phyloP scores from a whole-genome alignment of 2,329 filamentous ascomycete species.

The Fusarium nurragi region DNA sequence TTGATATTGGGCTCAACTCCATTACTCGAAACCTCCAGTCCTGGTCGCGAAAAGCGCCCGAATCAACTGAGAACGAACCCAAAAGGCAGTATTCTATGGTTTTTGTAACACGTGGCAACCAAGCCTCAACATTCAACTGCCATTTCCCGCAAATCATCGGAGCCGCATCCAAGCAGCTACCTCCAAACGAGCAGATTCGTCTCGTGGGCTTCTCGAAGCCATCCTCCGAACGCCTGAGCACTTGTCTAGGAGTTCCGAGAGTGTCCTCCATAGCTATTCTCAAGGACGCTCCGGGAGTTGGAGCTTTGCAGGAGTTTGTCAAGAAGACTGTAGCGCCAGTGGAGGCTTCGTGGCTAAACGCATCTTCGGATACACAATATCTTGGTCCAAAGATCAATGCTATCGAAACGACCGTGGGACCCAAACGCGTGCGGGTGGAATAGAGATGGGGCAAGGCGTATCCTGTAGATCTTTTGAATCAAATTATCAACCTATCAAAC shows the following conservation, averaged over 20 bases:
- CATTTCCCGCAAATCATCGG: conserved; percentile 68
- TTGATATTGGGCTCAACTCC: conserved; percentile 72
- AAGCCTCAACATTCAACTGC: conserved; percentile 65
- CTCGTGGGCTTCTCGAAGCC: conserved; percentile 71
- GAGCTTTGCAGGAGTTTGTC: conserved; percentile 66
- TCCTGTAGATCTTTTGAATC: neutral
- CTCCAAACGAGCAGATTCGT: conserved; percentile 55
- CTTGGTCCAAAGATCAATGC: conserved; percentile 49
- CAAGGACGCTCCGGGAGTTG: conserved; percentile 64
- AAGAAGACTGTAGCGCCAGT: conserved; percentile 61
- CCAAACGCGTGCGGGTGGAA: conserved; percentile 42
- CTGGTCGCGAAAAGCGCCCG: conserved; percentile 40
- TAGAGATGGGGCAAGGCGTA: conserved; percentile 1
- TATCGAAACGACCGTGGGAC: conserved; percentile 50
- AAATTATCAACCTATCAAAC: neutral
- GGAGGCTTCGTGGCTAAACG: conserved; percentile 62
- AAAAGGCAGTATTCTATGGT: conserved; percentile 58
- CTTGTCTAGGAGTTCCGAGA: conserved; percentile 67
- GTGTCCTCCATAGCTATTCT: conserved; percentile 71
- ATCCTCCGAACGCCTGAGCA: conserved; percentile 66
- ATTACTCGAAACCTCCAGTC: conserved; percentile 69
- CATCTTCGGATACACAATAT: conserved; percentile 40
- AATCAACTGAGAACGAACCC: neutral
- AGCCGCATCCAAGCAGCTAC: conserved; percentile 57
- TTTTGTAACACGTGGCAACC: conserved; percentile 67